A percentile compares a stretch with the other conserved stretches of the same genome.
phyloP scores from a whole-genome alignment of 2,329 filamentous ascomycete genomes.

The Scytalidium lignicola region DNA sequence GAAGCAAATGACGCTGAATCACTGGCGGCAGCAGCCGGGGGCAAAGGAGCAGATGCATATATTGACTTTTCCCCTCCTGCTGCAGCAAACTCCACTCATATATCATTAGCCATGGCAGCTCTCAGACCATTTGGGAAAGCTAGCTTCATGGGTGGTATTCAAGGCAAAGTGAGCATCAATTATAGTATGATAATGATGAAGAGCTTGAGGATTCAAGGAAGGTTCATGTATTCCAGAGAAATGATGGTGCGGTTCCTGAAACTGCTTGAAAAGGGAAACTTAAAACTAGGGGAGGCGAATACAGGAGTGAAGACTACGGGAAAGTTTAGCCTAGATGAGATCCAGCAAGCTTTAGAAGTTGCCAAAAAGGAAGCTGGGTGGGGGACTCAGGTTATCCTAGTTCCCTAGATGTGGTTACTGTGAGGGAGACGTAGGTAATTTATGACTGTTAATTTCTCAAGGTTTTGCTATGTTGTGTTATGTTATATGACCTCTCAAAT shows the following conservation, averaged over 20 bases:
- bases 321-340: background rate
- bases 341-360: background rate
- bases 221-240: background rate
- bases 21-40: conserved; percentile 8
- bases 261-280: background rate
- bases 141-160: conserved; percentile 9
- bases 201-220: background rate
- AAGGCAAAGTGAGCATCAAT: conserved; percentile 5
- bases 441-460: no score
- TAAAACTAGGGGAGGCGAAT: background rate
- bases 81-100: conserved; percentile 8
- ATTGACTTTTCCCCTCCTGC: conserved; percentile 12
- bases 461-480: no score
- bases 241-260: background rate
- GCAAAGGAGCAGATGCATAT: conserved; percentile 7
- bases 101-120: conserved; percentile 4
- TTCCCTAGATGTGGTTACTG: no score
- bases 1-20: conserved; percentile 5
- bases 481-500: no score
- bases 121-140: conserved; percentile 5
- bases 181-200: conserved; percentile 8
- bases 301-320: background rate
- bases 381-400: background rate
- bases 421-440: no score
- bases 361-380: background rate